A percentile compares a stretch with the other conserved stretches of the same genome.
Evolutionary conservation across 352 stramenopile species (phyloP).

Genomic region (Blastocystis sp.): DNA sequence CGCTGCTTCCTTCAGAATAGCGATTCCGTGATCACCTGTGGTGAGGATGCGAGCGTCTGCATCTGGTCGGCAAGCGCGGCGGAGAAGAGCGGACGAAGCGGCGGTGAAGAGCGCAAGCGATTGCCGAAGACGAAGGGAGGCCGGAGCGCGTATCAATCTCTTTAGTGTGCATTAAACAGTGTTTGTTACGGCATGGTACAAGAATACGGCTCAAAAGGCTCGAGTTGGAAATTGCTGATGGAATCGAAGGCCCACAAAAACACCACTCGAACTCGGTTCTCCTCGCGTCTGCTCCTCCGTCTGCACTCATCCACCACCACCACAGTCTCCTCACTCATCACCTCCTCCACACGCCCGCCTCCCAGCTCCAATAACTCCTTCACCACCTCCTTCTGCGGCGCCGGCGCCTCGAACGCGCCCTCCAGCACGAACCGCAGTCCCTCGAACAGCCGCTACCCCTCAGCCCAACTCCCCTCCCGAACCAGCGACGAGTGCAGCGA

Average conservation of each 20-base stretch:
- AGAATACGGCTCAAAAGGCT: not conserved
- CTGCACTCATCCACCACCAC: not conserved
- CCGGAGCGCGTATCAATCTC: conserved; percentile 40
- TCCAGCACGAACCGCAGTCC: not conserved
- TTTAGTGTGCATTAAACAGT: conserved; percentile 32
- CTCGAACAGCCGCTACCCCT: conserved; percentile 15
- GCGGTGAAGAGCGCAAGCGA: conserved; percentile 5
- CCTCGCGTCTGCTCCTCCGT: not conserved
- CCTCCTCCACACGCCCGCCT: conserved; percentile 19
- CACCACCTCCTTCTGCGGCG: not conserved
- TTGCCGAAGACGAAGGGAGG: not conserved
- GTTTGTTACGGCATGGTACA: not conserved
- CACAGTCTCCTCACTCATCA: not conserved
- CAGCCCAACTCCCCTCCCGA: not conserved
- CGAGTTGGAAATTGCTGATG: conserved; percentile 15
- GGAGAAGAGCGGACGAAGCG: not conserved
- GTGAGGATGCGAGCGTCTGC: conserved; percentile 62
- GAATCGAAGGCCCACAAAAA: conserved; percentile 44
- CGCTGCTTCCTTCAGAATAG: not conserved
- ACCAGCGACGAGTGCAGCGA: not conserved
- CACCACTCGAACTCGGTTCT: not conserved
- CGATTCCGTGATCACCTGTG: conserved; percentile 12
- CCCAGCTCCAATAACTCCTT: not conserved
- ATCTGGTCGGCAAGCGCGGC: not conserved
- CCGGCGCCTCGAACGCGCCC: not conserved